Evolutionary conservation across 192 early-diverging fungal species (phyloP), one percentile per base, ranked within the genome.

Genomic region (Gonapodya prolifera): DNA sequence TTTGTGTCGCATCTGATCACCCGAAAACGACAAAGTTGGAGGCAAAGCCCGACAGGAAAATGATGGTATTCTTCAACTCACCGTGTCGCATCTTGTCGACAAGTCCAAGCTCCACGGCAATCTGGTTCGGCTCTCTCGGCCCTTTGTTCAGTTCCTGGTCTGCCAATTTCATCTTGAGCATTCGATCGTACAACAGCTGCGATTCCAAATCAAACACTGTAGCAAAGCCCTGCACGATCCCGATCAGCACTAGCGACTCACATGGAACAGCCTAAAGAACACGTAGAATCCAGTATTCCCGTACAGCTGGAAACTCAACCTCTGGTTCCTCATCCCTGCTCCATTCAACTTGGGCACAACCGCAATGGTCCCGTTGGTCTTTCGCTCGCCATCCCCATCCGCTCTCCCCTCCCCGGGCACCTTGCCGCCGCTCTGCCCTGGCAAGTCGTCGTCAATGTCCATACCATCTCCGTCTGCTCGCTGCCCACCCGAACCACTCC

Each of bases 261-360:
- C 92, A 86, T 94, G 90, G 76, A 87, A 95, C 35, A 95, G 86
- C 45, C 97, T 84, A 81, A 99, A 87, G 75, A 99, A 96, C 71
- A 90, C 89, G 78, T 96, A 99, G 78, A 95, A 92, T 28, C 80
- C 85, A 75, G 83, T 91, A 81, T 98, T 98, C 33, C 91, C 91
- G 83, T 95, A 99, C 79, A 98, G 94, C 69, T 91, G 89, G 78
- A 85, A 86, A 1, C 80, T 81, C 33, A 69, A 35, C 31, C 87
- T 34, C 35, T 73, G 75, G 32, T 69, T 80, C 35, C n/a, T 69
- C 13, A 8, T 8, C 45, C 45, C 8, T 16, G n/a, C 45, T 8
- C 13, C n/a, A 8, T 69, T 69, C 45, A n/a, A n/a, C 45, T 16
- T n/a, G 45, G n/a, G 13, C 45, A 16, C 13, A 16, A n/a, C 45